Evolutionary conservation across 129 eudicot species (phyloP), one percentile per base, ranked within the genome.

Genomic region (Flaveria robusta): DNA sequence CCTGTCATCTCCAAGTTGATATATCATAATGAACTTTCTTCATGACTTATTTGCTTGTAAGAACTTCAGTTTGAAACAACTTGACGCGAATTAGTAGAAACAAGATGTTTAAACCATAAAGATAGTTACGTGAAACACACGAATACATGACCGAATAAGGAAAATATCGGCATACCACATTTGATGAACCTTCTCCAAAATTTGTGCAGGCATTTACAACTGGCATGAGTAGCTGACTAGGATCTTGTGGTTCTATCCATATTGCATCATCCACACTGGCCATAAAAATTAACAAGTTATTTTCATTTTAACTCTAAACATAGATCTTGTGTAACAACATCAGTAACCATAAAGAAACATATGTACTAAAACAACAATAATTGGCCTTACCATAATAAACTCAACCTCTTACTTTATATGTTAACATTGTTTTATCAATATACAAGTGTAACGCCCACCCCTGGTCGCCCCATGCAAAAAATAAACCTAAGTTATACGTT

Each of bases 281-380:
- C 75, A 56, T 52, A 43, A 55, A 76, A 77, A 19, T 39, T 41
- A 68, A 77, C 16, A 65, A 69, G 29, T 77, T 77, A 68, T 6
- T 68, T 59, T 41, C 58, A n/a, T 68, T 68, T 69, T 62, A 68
- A 43, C 70, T 46, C 23, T 24, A 77, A 3, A 7, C 62, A 41
- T 68, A 29, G 50, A 77, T 68, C 34, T 26, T 68, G 51, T 64
- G n/a, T 75, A 26, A 16, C 46, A 70, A 37, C 29, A 71, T 50
- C 16, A 70, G 16, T 52, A 18, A 54, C 14, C 14, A 54, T 34
- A 71, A 26, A 71, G 65, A 50, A 31, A 52, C 50, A 18, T 51
- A 16, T 52, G 34, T 34, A 72, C 14, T 12, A 54, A 54, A 68
- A 46, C 39, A 77, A 8, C 20, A 68, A 66, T 9, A 37, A 11